These are phyloP conservation scores for Lenzites betulinus DNA, from an alignment of 768 basidiomycete genomes.

Conservation along the genomic window DNA sequence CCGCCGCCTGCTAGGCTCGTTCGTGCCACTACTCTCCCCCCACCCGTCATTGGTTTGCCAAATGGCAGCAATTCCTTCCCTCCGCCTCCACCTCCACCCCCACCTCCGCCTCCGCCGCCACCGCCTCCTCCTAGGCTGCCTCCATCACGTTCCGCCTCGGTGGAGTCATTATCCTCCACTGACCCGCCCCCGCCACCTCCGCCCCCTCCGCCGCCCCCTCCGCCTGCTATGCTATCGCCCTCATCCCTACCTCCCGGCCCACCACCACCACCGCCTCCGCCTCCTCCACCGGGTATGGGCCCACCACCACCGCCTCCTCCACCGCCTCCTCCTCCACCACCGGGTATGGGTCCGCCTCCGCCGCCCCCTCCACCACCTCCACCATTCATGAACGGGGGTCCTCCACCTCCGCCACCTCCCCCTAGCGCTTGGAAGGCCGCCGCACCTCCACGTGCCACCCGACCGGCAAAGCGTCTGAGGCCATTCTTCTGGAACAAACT, in stretches of 20 bases:
- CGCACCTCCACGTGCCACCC: constrained; percentile 28
- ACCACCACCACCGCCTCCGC: constrained; percentile 24
- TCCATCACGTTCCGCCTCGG: too few relatives aligned
- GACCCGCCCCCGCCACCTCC: background rate
- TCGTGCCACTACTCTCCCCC: constrained; percentile 22
- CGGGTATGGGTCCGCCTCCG: constrained; percentile 18
- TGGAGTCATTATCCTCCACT: background rate
- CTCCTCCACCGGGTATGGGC: constrained; percentile 17
- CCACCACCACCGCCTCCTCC: constrained; percentile 40
- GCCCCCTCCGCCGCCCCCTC: too few relatives aligned
- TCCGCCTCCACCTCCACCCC: constrained; percentile 1
- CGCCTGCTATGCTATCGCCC: background rate
- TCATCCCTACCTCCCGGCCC: constrained; percentile 34
- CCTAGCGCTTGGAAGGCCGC: constrained; percentile 27
- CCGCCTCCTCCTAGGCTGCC: background rate
- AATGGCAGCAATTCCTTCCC: background rate
- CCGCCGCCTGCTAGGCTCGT: constrained; percentile 49
- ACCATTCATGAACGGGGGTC: constrained; percentile 28
- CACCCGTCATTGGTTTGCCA: constrained; percentile 2
- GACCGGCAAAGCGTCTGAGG: constrained; percentile 63
- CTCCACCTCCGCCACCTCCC: constrained; percentile 44
- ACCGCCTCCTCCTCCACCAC: constrained; percentile 32
- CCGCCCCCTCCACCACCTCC: constrained; percentile 26
- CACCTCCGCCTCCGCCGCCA: background rate
- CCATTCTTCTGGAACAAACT: constrained; percentile 95